Percentiles rank a stretch among this genome's conserved stretches.
phyloP scores from a whole-genome alignment of 2,329 filamentous ascomycete species.

The Microcyclospora tardicrescens region DNA sequence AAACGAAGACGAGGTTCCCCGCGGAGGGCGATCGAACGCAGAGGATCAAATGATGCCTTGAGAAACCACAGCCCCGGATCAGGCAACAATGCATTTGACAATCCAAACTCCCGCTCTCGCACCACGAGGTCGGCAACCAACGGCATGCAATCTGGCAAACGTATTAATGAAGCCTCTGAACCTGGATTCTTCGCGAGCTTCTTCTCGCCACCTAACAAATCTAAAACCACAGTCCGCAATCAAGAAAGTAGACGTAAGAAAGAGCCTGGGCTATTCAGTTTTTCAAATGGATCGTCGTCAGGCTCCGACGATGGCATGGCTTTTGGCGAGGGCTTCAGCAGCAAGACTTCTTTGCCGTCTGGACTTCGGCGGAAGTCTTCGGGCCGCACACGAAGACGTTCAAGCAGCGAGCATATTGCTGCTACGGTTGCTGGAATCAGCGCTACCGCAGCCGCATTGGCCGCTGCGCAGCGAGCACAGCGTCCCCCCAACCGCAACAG shows the following conservation, averaged over 20 bases:
- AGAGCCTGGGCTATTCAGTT: conserved; percentile 36
- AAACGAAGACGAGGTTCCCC: conserved; percentile 4
- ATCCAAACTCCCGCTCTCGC: conserved; percentile 30
- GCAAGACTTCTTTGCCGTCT: conserved; percentile 8
- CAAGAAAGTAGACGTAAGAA: conserved; percentile 21
- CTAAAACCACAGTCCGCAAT: conserved; percentile 7
- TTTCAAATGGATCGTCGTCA: conserved; percentile 33
- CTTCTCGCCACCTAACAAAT: conserved; percentile 18
- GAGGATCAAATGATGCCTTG: no score
- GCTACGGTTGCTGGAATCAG: conserved; percentile 34
- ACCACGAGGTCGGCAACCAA: conserved; percentile 18
- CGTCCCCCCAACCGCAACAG: conserved; percentile 14
- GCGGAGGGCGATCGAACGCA: not conserved
- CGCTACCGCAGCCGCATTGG: conserved; percentile 36
- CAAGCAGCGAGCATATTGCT: conserved; percentile 34
- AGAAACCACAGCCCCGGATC: conserved; percentile 3
- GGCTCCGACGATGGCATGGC: conserved; percentile 35
- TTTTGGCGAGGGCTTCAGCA: conserved; percentile 27
- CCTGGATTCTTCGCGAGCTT: conserved; percentile 16
- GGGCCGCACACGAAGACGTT: conserved; percentile 17
- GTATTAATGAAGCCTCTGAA: conserved; percentile 4
- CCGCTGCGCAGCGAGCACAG: conserved; percentile 27
- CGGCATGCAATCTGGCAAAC: conserved; percentile 7
- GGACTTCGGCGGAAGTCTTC: conserved; percentile 11
- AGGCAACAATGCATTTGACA: conserved; percentile 15